These are phyloP conservation scores for Thelephora aurantiotincta DNA, from an alignment of 768 basidiomycete species.

Conservation along the genomic window DNA sequence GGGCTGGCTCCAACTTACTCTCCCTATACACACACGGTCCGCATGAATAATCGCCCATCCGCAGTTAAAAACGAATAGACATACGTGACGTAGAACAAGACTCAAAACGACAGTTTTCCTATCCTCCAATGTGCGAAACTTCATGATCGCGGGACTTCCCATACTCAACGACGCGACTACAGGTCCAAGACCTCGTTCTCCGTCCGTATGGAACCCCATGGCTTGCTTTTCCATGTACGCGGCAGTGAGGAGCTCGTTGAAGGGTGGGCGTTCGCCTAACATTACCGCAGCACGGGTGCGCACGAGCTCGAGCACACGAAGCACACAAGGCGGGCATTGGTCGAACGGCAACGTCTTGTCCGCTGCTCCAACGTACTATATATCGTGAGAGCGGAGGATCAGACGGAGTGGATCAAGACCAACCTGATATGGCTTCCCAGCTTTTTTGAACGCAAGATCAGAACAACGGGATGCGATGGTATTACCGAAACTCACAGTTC, in stretches of 20 bases:
- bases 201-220: conserved; percentile 83
- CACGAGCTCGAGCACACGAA: conserved; percentile 44
- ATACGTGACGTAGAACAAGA: conserved; percentile 54
- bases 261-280: conserved; percentile 24
- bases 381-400: background rate
- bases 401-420: conserved; percentile 4
- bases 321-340: conserved; percentile 42
- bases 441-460: conserved; percentile 20
- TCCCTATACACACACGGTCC: conserved; percentile 30
- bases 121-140: conserved; percentile 41
- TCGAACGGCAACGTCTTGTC: conserved; percentile 57
- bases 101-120: conserved; percentile 27
- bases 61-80: conserved; percentile 4
- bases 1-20: conserved; percentile 19
- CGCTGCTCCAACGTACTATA: conserved; percentile 66
- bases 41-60: conserved; percentile 2
- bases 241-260: conserved; percentile 72
- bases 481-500: conserved; percentile 40
- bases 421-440: conserved; percentile 73
- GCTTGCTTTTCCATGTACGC: conserved; percentile 79
- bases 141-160: conserved; percentile 67
- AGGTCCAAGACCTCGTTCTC: conserved; percentile 59
- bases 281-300: conserved; percentile 35
- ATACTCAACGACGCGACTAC: conserved; percentile 64
- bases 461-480: background rate